These are phyloP conservation scores for Lactarius deliciosus DNA, from an alignment of 768 basidiomycete species.

Conservation along the genomic window DNA sequence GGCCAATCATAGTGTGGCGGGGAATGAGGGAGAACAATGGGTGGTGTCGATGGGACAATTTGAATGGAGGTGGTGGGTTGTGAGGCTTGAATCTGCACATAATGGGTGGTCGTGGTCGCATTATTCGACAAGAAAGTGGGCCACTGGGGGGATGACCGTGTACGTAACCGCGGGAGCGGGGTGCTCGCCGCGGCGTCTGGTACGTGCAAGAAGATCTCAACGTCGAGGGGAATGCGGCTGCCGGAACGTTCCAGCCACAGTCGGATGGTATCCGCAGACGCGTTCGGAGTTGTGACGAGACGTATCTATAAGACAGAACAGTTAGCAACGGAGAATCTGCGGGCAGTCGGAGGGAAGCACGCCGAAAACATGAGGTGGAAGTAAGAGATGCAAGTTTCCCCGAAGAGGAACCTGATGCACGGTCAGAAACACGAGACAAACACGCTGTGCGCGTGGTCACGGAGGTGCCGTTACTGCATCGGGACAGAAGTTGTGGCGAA, in stretches of 20 bases:
- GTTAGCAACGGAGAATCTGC: conserved; percentile 28
- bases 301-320: conserved; percentile 53
- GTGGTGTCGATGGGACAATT: conserved; percentile 28
- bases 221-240: conserved; percentile 65
- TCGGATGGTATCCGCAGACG: conserved; percentile 76
- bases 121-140: conserved; percentile 30
- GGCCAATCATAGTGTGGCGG: conserved; percentile 29
- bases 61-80: conserved; percentile 30
- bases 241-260: conserved; percentile 84
- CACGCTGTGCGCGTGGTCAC: conserved; percentile 14
- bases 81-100: conserved; percentile 30
- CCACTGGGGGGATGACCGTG: conserved; percentile 31
- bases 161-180: conserved; percentile 20
- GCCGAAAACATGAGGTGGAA: conserved; percentile 28
- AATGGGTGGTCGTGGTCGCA: conserved; percentile 31
- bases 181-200: conserved; percentile 29
- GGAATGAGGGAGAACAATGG: conserved; percentile 28
- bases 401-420: conserved; percentile 13
- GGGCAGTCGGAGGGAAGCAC: conserved; percentile 22
- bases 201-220: conserved; percentile 73
- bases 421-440: conserved; percentile 23
- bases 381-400: conserved; percentile 15
- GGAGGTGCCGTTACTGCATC: conserved; percentile 24
- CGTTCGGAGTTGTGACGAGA: conserved; percentile 63
- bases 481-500: conserved; percentile 22